Percentiles rank a stretch among this genome's conserved stretches.
Evolutionary conservation across 148 eudicot genomes (phyloP).

Genomic region (Rhododendron griersonianum): DNA sequence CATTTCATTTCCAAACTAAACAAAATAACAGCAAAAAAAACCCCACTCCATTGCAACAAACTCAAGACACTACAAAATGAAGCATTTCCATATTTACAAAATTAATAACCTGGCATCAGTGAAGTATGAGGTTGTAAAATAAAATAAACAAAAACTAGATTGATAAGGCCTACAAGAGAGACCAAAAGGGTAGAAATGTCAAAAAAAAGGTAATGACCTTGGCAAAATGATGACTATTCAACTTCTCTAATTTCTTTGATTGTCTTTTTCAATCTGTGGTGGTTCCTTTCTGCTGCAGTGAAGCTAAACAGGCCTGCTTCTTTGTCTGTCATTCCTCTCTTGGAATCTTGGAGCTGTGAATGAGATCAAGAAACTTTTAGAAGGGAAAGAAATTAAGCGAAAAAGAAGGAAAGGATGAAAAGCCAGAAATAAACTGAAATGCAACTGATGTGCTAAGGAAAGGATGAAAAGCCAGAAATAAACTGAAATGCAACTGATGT

Average conservation of each 20-base stretch:
- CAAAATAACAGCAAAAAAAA: background rate
- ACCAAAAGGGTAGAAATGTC: background rate
- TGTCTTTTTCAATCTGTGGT: conserved; percentile 9
- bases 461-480: background rate
- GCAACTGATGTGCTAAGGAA: background rate
- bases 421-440: background rate
- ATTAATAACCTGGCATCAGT: conserved; percentile 3
- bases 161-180: background rate
- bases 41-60: conserved; percentile 3
- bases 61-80: conserved; percentile 1
- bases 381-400: background rate
- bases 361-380: background rate
- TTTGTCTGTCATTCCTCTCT: conserved; percentile 40
- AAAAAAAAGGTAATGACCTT: background rate
- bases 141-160: background rate
- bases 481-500: no score
- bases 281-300: background rate
- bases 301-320: conserved; percentile 37
- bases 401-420: background rate
- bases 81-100: conserved; percentile 12
- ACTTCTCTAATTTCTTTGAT: conserved; percentile 3
- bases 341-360: conserved; percentile 58
- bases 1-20: background rate
- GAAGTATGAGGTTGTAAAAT: background rate
- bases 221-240: conserved; percentile 16